phyloP scores from a whole-genome alignment of 1,284 basidiomycete genomes.

The Apiotrichum porosum region DNA sequence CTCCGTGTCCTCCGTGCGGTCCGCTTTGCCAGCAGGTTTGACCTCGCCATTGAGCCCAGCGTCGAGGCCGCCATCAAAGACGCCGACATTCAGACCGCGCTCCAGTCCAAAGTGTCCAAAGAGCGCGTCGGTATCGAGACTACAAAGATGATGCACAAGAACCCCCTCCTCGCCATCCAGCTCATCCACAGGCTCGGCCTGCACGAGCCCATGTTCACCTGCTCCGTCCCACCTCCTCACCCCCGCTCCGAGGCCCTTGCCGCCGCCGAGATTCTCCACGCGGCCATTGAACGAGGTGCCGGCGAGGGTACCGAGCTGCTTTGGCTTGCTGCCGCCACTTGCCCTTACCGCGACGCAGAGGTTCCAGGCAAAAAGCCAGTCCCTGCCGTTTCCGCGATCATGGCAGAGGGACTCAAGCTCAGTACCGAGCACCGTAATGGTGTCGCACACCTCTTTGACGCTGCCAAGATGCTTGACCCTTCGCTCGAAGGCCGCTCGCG shows the following conservation, averaged over 20 bases:
- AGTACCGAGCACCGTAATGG: conserved; percentile 74
- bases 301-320: conserved; percentile 42
- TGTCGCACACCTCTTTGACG: conserved; percentile 64
- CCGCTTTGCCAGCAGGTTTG: conserved; percentile 85
- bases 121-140: conserved; percentile 88
- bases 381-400: conserved; percentile 62
- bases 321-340: conserved; percentile 66
- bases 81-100: conserved; percentile 66
- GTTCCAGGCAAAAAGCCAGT: conserved; percentile 65
- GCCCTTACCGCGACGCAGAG: conserved; percentile 59
- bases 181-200: conserved; percentile 67
- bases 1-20: conserved; percentile 84
- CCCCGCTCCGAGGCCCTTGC: conserved; percentile 51
- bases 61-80: conserved; percentile 64
- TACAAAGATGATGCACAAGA: conserved; percentile 78
- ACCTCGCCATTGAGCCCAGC: conserved; percentile 72
- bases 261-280: conserved; percentile 60
- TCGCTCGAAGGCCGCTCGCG: conserved; percentile 51
- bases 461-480: conserved; percentile 54
- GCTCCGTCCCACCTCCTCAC: conserved; percentile 42
- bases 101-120: conserved; percentile 73
- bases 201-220: conserved; percentile 64
- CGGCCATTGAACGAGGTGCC: conserved; percentile 47
- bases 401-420: conserved; percentile 77
- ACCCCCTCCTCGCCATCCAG: conserved; percentile 68